phyloP scores from a whole-genome alignment of 345 rosid species.

The Lepidium aucheri region DNA sequence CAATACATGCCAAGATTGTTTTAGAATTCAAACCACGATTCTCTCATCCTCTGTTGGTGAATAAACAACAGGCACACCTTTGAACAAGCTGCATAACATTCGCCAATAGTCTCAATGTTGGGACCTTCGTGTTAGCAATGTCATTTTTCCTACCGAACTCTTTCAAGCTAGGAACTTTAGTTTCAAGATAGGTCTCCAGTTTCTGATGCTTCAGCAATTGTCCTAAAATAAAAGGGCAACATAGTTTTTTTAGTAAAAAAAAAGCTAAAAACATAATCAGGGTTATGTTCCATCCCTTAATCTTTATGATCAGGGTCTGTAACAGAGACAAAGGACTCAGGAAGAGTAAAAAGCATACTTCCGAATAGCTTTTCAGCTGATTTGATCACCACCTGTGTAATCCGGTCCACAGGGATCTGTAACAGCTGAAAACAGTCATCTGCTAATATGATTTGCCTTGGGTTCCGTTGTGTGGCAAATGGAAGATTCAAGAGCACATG shows the following conservation, averaged over 20 bases:
- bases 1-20: constrained; percentile 12
- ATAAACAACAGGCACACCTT: constrained; percentile 40
- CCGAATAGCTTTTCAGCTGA: constrained; percentile 86
- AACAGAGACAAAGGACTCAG: background rate
- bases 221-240: constrained; percentile 33
- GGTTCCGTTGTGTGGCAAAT: constrained; percentile 64
- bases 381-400: constrained; percentile 59
- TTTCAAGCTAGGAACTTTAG: constrained; percentile 84
- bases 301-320: background rate
- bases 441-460: constrained; percentile 78
- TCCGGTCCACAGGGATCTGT: constrained; percentile 62
- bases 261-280: no score
- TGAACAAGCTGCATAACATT: constrained; percentile 60
- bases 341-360: constrained; percentile 51
- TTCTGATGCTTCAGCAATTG: constrained; percentile 78
- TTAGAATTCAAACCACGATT: constrained; percentile 3
- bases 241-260: no score
- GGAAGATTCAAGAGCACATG: constrained; percentile 89
- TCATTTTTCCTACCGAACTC: constrained; percentile 41
- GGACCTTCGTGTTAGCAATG: constrained; percentile 39
- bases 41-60: constrained; percentile 1
- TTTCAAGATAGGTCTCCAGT: constrained; percentile 43
- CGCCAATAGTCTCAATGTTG: constrained; percentile 51
- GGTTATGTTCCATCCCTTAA: no score
- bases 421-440: constrained; percentile 83